These are phyloP conservation scores for Exophiala phaeomuriformis DNA, from an alignment of 2,329 filamentous ascomycete species.

Conservation along the genomic window DNA sequence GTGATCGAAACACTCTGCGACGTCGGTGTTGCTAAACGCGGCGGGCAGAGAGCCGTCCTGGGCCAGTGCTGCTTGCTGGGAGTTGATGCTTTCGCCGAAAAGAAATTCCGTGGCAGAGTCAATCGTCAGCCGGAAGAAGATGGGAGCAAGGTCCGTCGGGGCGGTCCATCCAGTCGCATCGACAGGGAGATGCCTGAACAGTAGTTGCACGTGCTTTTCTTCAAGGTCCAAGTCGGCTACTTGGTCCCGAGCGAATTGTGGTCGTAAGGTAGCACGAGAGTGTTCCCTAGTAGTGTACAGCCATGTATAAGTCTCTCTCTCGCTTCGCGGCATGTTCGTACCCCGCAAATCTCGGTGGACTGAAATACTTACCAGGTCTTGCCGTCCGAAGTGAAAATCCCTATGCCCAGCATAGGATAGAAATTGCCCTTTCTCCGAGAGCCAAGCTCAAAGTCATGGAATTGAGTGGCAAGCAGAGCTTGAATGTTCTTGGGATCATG, in stretches of 20 bases:
- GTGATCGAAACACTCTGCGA: constrained; percentile 29
- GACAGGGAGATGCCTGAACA: constrained; percentile 51
- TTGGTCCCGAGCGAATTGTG: constrained; percentile 79
- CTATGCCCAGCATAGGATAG: constrained; percentile 42
- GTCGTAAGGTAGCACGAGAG: constrained; percentile 70
- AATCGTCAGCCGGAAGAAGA: constrained; percentile 59
- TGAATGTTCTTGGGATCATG: constrained; percentile 61
- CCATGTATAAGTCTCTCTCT: neutral
- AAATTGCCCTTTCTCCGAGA: constrained; percentile 57
- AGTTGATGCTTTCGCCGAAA: constrained; percentile 50
- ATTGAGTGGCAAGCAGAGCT: constrained; percentile 74
- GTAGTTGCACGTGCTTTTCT: constrained; percentile 59
- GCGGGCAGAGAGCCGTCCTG: neutral
- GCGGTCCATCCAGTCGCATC: constrained; percentile 43
- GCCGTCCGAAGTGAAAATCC: constrained; percentile 65
- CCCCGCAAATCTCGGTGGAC: neutral
- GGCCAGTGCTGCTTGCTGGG: constrained; percentile 33
- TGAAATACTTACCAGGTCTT: constrained; percentile 52
- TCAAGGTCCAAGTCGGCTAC: constrained; percentile 75
- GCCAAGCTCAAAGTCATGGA: constrained; percentile 75
- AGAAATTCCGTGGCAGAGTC: constrained; percentile 62
- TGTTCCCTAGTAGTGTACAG: constrained; percentile 50
- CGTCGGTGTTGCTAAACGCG: neutral
- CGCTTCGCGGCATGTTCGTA: neutral
- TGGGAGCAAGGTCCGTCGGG: constrained; percentile 52